A percentile compares a stretch with the other conserved stretches of the same genome.
These are phyloP conservation scores for Botrytis sinoallii DNA, from an alignment of 2,329 filamentous ascomycete species.

Conservation along the genomic window DNA sequence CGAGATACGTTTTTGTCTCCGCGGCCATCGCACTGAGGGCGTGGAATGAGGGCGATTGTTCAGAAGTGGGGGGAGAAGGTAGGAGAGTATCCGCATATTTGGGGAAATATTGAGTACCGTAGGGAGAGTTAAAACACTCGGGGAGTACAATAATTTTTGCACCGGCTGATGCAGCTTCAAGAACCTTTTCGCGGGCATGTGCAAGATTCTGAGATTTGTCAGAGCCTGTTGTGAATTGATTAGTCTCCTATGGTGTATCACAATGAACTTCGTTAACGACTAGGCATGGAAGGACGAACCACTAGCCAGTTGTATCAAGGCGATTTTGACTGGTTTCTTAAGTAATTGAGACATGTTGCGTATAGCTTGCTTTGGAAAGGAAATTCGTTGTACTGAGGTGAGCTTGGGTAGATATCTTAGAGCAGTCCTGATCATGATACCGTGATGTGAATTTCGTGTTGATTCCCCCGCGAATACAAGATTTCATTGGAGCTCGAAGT, in stretches of 20 bases:
- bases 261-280: neutral
- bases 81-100: constrained; percentile 86
- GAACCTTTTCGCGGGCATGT: constrained; percentile 76
- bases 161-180: constrained; percentile 71
- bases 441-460: neutral
- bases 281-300: constrained; percentile 44
- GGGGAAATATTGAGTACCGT: constrained; percentile 87
- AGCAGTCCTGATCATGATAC: constrained; percentile 15
- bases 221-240: constrained; percentile 47
- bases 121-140: constrained; percentile 98
- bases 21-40: constrained; percentile 76
- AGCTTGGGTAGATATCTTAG: constrained; percentile 17
- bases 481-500: neutral
- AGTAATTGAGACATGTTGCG: constrained; percentile 48
- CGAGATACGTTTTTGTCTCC: constrained; percentile 74
- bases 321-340: constrained; percentile 74
- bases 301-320: constrained; percentile 76
- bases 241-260: constrained; percentile 30
- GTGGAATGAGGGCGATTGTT: constrained; percentile 79
- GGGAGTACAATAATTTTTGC: constrained; percentile 88
- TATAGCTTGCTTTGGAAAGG: constrained; percentile 19
- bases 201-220: constrained; percentile 84
- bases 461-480: neutral
- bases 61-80: constrained; percentile 67
- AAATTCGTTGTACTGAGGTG: constrained; percentile 7